Conservation (phyloP, 176 grass and related monocot species). For the Lolium perenne region DNA sequence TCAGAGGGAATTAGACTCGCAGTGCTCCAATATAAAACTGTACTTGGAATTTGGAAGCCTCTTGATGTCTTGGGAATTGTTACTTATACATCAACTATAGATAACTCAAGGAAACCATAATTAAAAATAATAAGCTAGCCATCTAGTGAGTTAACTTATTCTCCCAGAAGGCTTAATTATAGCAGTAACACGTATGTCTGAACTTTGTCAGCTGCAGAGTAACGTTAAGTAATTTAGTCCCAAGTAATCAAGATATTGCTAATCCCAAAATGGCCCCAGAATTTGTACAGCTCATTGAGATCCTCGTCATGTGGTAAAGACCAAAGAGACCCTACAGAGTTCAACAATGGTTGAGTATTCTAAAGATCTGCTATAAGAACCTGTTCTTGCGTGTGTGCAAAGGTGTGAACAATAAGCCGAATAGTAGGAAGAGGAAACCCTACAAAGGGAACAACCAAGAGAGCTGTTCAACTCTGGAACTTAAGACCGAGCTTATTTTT, state of each 20-base stretch:
- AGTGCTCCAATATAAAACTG: slow-evolving; percentile 54
- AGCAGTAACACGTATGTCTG: slow-evolving; percentile 53
- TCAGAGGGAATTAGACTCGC: slow-evolving; percentile 65
- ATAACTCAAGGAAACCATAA: slow-evolving; percentile 57
- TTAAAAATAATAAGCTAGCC: slow-evolving; percentile 46
- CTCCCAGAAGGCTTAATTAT: slow-evolving; percentile 44
- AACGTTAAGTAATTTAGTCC: slow-evolving; percentile 32
- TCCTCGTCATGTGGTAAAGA: slow-evolving; percentile 47
- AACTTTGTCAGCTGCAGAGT: slow-evolving; percentile 50
- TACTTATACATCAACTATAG: slow-evolving; percentile 47
- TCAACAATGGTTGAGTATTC: slow-evolving; percentile 42
- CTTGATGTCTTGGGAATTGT: slow-evolving; percentile 66
- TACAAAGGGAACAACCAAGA: slow-evolving; percentile 44
- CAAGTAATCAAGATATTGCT: slow-evolving; percentile 40
- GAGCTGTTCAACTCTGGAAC: slow-evolving; percentile 20
- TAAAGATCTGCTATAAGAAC: slow-evolving; percentile 62
- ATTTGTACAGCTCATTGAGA: slow-evolving; percentile 56
- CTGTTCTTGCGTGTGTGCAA: slow-evolving; percentile 39
- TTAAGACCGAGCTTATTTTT: slow-evolving; percentile 16
- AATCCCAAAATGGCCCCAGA: slow-evolving; percentile 51
- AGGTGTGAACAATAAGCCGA: slow-evolving; percentile 35
- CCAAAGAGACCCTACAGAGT: slow-evolving; percentile 46
- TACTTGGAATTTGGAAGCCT: slow-evolving; percentile 57
- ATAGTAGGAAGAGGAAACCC: slow-evolving; percentile 46
- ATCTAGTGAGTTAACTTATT: slow-evolving; percentile 43